Base-by-base conservation (phyloP, 768 basidiomycete species). In the Thelephora aurantiotincta region DNA sequence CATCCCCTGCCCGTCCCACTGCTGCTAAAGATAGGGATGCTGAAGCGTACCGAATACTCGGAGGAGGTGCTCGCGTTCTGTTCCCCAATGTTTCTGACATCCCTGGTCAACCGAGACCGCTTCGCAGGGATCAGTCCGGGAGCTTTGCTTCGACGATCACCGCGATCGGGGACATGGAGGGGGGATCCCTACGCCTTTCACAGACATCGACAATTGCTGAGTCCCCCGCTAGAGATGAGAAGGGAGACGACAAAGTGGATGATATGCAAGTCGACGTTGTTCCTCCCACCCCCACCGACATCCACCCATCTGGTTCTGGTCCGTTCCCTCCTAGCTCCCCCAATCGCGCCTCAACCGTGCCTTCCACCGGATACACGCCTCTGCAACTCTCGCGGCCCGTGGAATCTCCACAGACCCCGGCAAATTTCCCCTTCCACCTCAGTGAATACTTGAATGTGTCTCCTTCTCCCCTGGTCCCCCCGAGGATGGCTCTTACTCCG, bases 401-500 rank as follows among this genome's bases (percentile, higher is more conserved):
- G 46, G 16, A 35, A 37, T 34, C 62, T 18, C 63, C 68, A 37
- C 66, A 67, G 6, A 66, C 65, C 2, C 66, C 66, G 22, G 63
- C 51, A 34, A 55, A 53, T 35, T 62, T 52, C 54, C 62, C 55
- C 62, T 82, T 85, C 63, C 80, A 82, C 59, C 67, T 82, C 50
- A 73, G 72, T 52, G 82, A 85, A 49, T 86, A 77, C 58, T 75
- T 84, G 57, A 77, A 85, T 54, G 78, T 78, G 34, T 83, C 82
- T 20, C 80, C 80, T 12, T 78, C 79, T 2, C 77, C 79, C 5
- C 66, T 70, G 11, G 60, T 69, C 13, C 64, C 61, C 12, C 48
- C 58, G 26, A 42, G 50, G 51, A 43, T 53, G 59, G 46, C 54
- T 55, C 57, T 55, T 55, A 55, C 54, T 57, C 60, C 19, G 58